Evolutionary conservation across 805 yeast species (phyloP), one percentile per base, ranked within the genome.

Genomic region (Nakazawaea ernobii): DNA sequence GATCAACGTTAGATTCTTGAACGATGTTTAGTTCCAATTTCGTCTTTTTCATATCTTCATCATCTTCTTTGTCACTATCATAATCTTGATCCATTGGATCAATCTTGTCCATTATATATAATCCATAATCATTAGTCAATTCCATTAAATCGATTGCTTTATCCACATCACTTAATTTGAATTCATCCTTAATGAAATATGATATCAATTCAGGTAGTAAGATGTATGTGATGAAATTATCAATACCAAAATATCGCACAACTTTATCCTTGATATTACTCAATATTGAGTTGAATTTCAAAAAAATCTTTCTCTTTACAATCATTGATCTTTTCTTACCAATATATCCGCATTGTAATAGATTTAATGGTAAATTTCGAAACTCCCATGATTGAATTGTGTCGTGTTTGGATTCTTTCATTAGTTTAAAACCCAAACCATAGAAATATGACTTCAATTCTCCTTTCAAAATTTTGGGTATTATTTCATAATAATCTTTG

Each of bases 201-300:
- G 78, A 62, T 4, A 81, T 69, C 6, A 84, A 59, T 54, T 84
- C 91, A 27, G 84, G 82, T 7, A 86, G 80, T 24, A 85, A 59
- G 1, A 84, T 81, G 55, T 77, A 80, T 14, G 75, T 69, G 2
- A 74, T 62, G 57, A 82, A 85, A 45, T 76, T 75, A 20, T 71
- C 69, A 1, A 68, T 54, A 2, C 85, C 77, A 87, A 89, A 84
- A 67, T 80, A 84, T 39, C 66, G 62, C 7, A 84, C 60, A 1
- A 80, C 77, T 17, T 66, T 62, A 53, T 77, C 77, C 2, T 52
- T 62, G 44, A 54, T 60, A 27, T 50, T 45, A 5, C 52, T 48
- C 3, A 82, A 52, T 28, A 65, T 57, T 1, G 54, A 45, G 24
- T 59, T 58, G 45, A 62, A 71, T 10, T 56, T 51, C 1, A 59